Base-by-base conservation (phyloP, 352 stramenopile genomes). In the Globisporangium barbulae region DNA sequence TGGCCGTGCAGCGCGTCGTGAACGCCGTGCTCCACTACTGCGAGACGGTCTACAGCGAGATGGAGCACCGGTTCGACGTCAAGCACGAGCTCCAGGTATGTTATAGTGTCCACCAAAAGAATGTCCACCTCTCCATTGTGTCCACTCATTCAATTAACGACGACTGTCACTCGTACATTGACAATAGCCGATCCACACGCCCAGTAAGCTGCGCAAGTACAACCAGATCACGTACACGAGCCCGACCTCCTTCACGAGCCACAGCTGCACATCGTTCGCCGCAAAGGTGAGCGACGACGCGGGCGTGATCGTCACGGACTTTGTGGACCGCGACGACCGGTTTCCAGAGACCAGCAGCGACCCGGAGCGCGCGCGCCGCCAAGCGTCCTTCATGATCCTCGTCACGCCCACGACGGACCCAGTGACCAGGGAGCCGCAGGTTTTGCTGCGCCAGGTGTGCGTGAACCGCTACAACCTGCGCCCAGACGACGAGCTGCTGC, bases 401-500 rank as follows among this genome's bases (percentile, higher is more conserved):
- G 30, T 86, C 56, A 76, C 68, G 0, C 59, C 66, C 2, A 75
- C 75, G 58, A 53, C 42, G 37, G 68, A 83, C 54, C 57, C 69
- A 0, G 53, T 62, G 37, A 76, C 73, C 10, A 62, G 67, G 9
- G 62, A 76, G 33, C 61, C 72, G 44, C 66, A 75, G 30, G 72
- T 88, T 35, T 57, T 88, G 10, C 59, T 88, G 63, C 78, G 79
- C 35, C 69, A 75, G 19, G 63, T 88, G 31, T 70, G 67, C 37
- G 76, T 78, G 8, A 78, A 79, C 55, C 74, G 74, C 8, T 88
- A 82, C 69, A 82, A 77, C 35, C 33, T 83, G 13, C 65, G 67
- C 44, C 75, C 78, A 6, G 74, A 73, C 44, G 77, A 73, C 21
- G 61, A 65, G 7, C 57, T 65, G 19, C 35, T 88, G 63, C 72